Base-by-base conservation (phyloP, 257 asterid genomes). In the Perilla frutescens region DNA sequence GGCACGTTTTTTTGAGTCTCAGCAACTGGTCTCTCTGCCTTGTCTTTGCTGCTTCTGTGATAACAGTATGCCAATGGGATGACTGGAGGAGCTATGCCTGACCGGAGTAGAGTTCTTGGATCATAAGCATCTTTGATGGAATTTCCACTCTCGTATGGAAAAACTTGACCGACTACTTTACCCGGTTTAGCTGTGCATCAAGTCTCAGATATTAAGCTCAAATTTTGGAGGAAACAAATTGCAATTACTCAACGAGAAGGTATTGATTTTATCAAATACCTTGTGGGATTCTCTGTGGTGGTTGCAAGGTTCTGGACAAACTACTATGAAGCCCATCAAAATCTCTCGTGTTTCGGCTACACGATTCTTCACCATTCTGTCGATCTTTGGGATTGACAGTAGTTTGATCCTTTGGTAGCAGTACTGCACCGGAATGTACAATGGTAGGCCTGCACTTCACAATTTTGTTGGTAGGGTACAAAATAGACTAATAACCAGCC, bases 101-200 rank as follows among this genome's bases (percentile, higher is more conserved):
- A 62, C 77, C 90, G 81, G 37, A 76, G 78, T 6, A 79, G 76
- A 69, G 84, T 55, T 80, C 89, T 66, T 41, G 87, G 76, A 62
- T 87, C 90, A 13, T 79, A 84, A 40, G 84, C 55, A 49, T 86
- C 87, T 80, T 82, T 88, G 13, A 40, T 34, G 72, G 69, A 74
- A 37, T 73, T 87, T 56, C 82, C 86, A 6, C 50, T 77, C 63
- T 86, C 92, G 6, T 72, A 80, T 1, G 77, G 78, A 44, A 85
- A 59, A 68, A 74, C 79, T 15, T 89, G 87, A 47, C 90, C 89
- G 15, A 88, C 78, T 14, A 81, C 85, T 77, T 86, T 86, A 10
- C 96, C 97, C 6, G 92, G 91, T 77, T 85, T 90, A 29, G 90
- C 95, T 85, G 91, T 40, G 62, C 39, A 65, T 44, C 40, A 37